A percentile compares a stretch with the other conserved stretches of the same genome.
phyloP scores from a whole-genome alignment of 306 rosid species.

The Geum urbanum region DNA sequence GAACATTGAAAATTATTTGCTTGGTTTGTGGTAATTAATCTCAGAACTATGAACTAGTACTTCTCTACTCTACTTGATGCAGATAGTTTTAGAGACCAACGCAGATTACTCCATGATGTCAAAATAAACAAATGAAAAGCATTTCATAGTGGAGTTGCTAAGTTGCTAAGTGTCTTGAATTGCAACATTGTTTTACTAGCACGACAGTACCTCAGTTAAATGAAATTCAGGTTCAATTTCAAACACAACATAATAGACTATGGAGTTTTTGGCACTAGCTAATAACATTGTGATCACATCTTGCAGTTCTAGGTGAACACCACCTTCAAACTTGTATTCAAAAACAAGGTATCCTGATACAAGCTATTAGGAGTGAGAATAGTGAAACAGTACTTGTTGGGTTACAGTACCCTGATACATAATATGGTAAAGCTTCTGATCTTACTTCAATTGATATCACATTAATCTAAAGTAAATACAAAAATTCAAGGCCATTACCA shows the following conservation, averaged over 20 bases:
- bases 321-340: conserved; percentile 39
- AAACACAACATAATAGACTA: conserved; percentile 5
- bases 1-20: too few relatives aligned
- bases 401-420: conserved; percentile 67
- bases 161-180: conserved; percentile 21
- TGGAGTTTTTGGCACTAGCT: conserved; percentile 74
- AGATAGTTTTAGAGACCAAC: not conserved
- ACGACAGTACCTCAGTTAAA: conserved; percentile 11
- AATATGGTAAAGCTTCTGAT: not conserved
- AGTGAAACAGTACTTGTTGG: conserved; percentile 74
- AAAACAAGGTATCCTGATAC: conserved; percentile 61
- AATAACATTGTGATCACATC: conserved; percentile 80
- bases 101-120: not conserved
- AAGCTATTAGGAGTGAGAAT: conserved; percentile 71
- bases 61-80: not conserved
- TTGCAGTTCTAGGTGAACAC: conserved; percentile 50
- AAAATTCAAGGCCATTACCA: too few relatives aligned
- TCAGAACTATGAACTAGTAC: not conserved
- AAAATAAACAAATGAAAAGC: conserved; percentile 2
- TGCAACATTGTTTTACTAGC: conserved; percentile 15
- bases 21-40: not conserved
- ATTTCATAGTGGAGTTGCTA: not conserved
- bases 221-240: conserved; percentile 4
- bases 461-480: too few relatives aligned
- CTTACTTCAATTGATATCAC: too few relatives aligned